Evolutionary conservation across 805 yeast species (phyloP), one percentile per base, ranked within the genome.

Genomic region (Starmerella roubikii): DNA sequence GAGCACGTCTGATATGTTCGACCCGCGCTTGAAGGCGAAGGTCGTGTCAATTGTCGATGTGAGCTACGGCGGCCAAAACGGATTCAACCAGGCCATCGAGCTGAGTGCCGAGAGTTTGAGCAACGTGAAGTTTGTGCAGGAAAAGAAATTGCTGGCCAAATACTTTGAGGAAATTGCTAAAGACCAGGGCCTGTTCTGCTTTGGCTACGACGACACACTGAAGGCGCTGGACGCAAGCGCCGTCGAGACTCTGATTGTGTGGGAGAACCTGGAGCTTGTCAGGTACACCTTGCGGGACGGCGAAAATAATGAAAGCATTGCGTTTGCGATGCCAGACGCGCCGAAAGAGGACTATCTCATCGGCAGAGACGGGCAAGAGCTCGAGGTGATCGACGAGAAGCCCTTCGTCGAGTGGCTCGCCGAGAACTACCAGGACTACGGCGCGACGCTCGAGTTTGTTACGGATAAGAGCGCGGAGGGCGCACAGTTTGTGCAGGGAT

Each of bases 21-120:
- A 91, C 62, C 67, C 65, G 52, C 83, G 99, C 67, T 71, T 91
- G 56, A 82, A 72, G 52, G 78, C 80, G 36, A 86, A 85, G 64
- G 76, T 91, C 54, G 72, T 91, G 46, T 83, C 85, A 62, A 73
- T 86, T 58, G 98, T 93, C 40, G 99, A 91, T 68, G 81, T 91
- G 41, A 86, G 97, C 3, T 91, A 91, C 57, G 99, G 99, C 64
- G 98, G 99, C 59, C 98, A 91, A 65, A 91, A 91, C 60, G 99
- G 99, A 34, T 91, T 91, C 70, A 91, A 91, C 67, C 99, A 91
- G 69, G 99, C 99, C 32, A 93, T 91, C 54, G 98, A 91, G 64
- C 71, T 91, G 51, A 81, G 96, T 24, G 94, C 96, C 23, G 99
- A 91, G 69, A 81, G 98, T 21, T 71, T 91, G 57, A 80, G 96